Evolutionary conservation across 2,329 filamentous ascomycete species (phyloP), one percentile per base, ranked within the genome.

Genomic region (Pseudogymnoascus sp.): DNA sequence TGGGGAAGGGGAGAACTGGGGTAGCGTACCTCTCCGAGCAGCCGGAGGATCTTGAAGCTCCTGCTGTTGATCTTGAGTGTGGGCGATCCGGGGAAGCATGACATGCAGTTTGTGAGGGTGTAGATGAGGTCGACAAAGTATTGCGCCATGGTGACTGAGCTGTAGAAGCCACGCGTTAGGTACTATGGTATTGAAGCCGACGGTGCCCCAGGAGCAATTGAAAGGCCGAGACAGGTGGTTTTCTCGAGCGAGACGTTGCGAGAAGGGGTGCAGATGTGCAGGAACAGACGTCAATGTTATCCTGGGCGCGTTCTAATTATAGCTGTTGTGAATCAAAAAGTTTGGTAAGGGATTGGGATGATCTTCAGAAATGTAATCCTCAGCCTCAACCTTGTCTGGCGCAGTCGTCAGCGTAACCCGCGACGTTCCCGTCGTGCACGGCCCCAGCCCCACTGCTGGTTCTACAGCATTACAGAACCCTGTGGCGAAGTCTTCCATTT

Each of bases 61-160:
- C 91, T 87, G 71, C 82, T 89, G 76, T 97, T 97, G 78, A 99
- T 94, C 76, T 94, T 96, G 68, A 99, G 84, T 61, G 93, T 91
- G 62, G 94, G 93, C 66, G 91, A 93, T 68, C 90, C 90, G 12
- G 94, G 93, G 72, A 99, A 97, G 79, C 94, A 99, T 75, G 88
- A 93, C 76, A 97, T 86, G 80, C 93, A 97, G 77, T 92, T 95
- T 65, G 90, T 91, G 64, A 99, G 83, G 63, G 91, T 95, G 75
- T 94, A 96, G 67, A 97, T 78, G 36, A 96, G 80, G 73, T 97
- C 94, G 66, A 93, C 83, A 64, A 97, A 80, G 72, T 95, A 87
- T 75, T 91, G 88, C 71, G 89, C 85, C 90, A 93, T 93, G 63
- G 60, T 57, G 63, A 61, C 12, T 25, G 47, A 50, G 28, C 60